These are phyloP conservation scores for Mediolabrus comicus DNA, from an alignment of 108 stramenopile genomes.

Conservation along the genomic window DNA sequence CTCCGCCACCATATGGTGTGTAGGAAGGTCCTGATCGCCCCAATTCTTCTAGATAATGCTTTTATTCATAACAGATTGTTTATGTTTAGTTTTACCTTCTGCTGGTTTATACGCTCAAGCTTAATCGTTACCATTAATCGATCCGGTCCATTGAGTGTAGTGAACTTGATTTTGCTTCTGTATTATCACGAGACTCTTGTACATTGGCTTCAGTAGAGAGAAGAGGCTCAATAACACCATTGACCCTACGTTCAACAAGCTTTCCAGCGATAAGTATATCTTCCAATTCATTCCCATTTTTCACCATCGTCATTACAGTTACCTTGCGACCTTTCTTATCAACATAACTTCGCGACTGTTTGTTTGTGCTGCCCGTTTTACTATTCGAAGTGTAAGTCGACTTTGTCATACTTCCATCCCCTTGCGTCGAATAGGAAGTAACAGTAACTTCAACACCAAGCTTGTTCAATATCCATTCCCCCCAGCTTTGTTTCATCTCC, in stretches of 20 bases:
- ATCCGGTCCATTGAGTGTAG: too few relatives aligned
- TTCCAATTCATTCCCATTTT: conserved; percentile 64
- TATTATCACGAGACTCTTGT: too few relatives aligned
- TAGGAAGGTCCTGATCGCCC: too few relatives aligned
- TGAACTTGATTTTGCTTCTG: too few relatives aligned
- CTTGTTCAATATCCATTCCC: conserved; percentile 55
- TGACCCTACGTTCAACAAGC: conserved; percentile 57
- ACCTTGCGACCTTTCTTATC: conserved; percentile 51
- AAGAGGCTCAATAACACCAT: conserved; percentile 45
- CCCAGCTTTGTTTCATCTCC: conserved; percentile 31
- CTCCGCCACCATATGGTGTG: too few relatives aligned
- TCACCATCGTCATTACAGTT: conserved; percentile 55
- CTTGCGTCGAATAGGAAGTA: conserved; percentile 28
- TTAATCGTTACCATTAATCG: too few relatives aligned
- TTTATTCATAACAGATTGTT: too few relatives aligned
- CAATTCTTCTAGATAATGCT: too few relatives aligned
- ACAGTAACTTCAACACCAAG: conserved; percentile 55
- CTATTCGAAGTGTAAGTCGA: conserved; percentile 29
- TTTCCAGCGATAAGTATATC: conserved; percentile 50
- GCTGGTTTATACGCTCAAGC: too few relatives aligned
- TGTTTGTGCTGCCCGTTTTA: conserved; percentile 30
- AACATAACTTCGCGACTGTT: conserved; percentile 46
- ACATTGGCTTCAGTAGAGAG: background rate
- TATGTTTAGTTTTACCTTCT: too few relatives aligned
- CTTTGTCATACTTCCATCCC: conserved; percentile 38